Percentiles rank a stretch among this genome's conserved stretches.
Conservation (phyloP, 2,329 filamentous ascomycete genomes). For the Microcyclosporella mali region DNA sequence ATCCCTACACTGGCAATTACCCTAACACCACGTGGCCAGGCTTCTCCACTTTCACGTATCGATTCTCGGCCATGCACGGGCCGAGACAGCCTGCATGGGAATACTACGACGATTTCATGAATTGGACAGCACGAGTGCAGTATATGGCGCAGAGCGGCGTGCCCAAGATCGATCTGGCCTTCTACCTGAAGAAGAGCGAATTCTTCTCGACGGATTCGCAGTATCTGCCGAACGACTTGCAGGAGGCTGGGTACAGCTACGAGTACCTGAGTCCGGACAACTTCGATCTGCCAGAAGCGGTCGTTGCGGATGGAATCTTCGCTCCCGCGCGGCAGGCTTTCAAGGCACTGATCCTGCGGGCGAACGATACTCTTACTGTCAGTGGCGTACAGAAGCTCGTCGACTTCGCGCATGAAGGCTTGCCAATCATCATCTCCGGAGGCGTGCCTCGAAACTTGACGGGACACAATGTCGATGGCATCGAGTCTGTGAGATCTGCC, state of each 20-base stretch:
- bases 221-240: constrained; percentile 24
- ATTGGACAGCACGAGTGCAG: constrained; percentile 36
- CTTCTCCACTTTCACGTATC: constrained; percentile 40
- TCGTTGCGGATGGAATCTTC: constrained; percentile 34
- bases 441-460: constrained; percentile 28
- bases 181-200: constrained; percentile 31
- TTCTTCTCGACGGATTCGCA: constrained; percentile 11
- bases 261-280: constrained; percentile 44
- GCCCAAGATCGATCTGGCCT: constrained; percentile 38
- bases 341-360: constrained; percentile 39
- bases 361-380: constrained; percentile 35
- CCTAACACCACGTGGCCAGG: constrained; percentile 47
- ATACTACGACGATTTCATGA: constrained; percentile 33
- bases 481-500: constrained; percentile 15
- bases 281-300: constrained; percentile 35
- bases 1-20: constrained; percentile 38
- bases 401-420: constrained; percentile 33
- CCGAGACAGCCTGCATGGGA: constrained; percentile 40
- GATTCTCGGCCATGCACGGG: constrained; percentile 38
- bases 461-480: constrained; percentile 9
- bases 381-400: constrained; percentile 31
- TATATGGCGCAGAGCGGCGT: constrained; percentile 36
- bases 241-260: constrained; percentile 30
- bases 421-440: constrained; percentile 40
- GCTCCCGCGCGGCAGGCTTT: constrained; percentile 37